Conservation (phyloP, 176 grass and related monocot species). For the Panicum miliaceum region DNA sequence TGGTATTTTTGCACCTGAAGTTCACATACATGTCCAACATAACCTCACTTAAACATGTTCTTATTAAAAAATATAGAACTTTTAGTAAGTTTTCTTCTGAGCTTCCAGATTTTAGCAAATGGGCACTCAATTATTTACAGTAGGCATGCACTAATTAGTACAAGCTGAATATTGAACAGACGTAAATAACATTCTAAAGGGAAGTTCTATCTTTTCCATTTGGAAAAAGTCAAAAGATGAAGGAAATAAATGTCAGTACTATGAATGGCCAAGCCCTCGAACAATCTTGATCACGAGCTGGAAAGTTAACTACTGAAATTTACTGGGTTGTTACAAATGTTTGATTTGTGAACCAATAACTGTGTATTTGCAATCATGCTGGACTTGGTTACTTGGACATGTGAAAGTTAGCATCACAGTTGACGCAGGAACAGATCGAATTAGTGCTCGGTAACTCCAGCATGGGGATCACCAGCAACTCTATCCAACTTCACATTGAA, state of each 20-base stretch:
- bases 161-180: neutral
- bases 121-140: neutral
- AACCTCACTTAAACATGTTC: too few relatives aligned
- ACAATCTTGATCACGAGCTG: neutral
- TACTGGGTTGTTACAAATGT: slow-evolving; percentile 20
- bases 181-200: neutral
- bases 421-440: neutral
- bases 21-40: too few relatives aligned
- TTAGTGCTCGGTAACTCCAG: neutral
- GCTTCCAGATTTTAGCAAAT: neutral
- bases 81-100: neutral
- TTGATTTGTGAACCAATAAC: neutral
- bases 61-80: too few relatives aligned
- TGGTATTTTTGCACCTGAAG: too few relatives aligned
- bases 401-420: neutral
- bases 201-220: neutral
- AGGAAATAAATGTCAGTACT: neutral
- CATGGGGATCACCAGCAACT: neutral
- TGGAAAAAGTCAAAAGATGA: neutral
- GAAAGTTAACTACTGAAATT: neutral
- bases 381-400: neutral
- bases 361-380: neutral
- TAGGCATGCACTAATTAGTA: neutral
- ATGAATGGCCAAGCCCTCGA: neutral
- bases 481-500: slow-evolving; percentile 11